phyloP scores from a whole-genome alignment of 495 filamentous ascomycete genomes.

The Barbatosphaeria neglecta region DNA sequence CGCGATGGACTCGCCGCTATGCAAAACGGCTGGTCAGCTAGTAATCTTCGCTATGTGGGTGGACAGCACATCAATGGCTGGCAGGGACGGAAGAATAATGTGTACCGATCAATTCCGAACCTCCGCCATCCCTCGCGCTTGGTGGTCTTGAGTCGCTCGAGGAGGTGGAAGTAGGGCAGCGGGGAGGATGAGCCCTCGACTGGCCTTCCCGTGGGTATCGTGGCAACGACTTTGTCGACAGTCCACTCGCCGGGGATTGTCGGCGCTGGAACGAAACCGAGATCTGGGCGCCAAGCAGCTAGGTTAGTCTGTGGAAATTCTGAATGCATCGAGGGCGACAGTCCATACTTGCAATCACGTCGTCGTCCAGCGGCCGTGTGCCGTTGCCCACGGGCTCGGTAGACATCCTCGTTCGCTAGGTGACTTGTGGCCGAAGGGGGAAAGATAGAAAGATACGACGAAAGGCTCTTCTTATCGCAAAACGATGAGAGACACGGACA shows the following conservation, averaged over 20 bases:
- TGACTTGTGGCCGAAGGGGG: too few species aligned
- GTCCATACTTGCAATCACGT: neutral
- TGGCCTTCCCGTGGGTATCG: slow-evolving; percentile 34
- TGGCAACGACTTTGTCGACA: slow-evolving; percentile 36
- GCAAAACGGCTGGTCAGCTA: slow-evolving; percentile 4
- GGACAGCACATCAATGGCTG: neutral
- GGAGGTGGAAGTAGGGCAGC: slow-evolving; percentile 82
- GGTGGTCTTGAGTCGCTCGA: slow-evolving; percentile 87
- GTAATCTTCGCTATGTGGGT: neutral
- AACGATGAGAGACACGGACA: too few species aligned
- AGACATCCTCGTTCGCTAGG: too few species aligned
- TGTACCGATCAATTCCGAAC: slow-evolving; percentile 56
- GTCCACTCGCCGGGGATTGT: slow-evolving; percentile 30
- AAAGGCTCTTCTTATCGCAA: too few species aligned
- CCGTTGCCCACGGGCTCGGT: too few species aligned
- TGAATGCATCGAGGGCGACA: neutral
- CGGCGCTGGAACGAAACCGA: slow-evolving; percentile 20
- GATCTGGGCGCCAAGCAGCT: slow-evolving; percentile 5
- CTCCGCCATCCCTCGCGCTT: slow-evolving; percentile 93
- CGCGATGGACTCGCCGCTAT: slow-evolving; percentile 67
- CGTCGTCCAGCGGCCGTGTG: too few species aligned
- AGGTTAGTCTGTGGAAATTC: neutral
- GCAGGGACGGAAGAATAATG: too few species aligned
- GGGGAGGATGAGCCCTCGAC: slow-evolving; percentile 56
- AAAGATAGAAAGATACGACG: too few species aligned